Conservation (phyloP, 2,329 filamentous ascomycete genomes). For the Sordariomycetes sp. region DNA sequence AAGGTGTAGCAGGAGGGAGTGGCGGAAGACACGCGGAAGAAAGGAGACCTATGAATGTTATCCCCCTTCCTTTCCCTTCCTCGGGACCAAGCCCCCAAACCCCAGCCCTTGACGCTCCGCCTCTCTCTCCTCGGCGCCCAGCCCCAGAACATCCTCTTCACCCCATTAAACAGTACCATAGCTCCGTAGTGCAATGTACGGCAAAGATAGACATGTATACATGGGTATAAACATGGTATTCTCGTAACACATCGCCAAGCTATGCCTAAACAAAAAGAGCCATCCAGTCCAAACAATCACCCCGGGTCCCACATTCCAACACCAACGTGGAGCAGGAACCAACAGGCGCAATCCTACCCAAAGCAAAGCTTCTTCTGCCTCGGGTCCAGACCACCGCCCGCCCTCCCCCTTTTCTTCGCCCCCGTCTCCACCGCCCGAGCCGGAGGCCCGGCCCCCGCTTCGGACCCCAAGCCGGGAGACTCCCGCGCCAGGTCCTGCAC, state of each 20-base stretch:
- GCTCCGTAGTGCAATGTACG: no score
- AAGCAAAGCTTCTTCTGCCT: conserved; percentile 41
- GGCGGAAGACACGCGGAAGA: no score
- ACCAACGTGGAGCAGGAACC: background rate
- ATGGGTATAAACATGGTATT: background rate
- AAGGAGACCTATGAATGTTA: no score
- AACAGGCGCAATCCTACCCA: conserved; percentile 15
- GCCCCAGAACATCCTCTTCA: no score
- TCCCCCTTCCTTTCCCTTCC: no score
- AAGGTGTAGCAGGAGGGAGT: no score
- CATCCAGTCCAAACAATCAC: background rate
- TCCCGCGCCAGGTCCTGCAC: conserved; percentile 38
- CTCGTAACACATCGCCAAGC: background rate
- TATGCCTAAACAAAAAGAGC: background rate
- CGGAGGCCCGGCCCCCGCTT: conserved; percentile 19
- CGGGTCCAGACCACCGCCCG: conserved; percentile 21
- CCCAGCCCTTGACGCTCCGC: no score
- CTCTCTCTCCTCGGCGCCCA: no score
- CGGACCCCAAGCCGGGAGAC: no score
- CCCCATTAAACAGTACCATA: no score
- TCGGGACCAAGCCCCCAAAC: no score
- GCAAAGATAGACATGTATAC: no score
- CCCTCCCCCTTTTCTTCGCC: conserved; percentile 22
- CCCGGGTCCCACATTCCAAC: background rate
- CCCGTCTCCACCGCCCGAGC: background rate